Evolutionary conservation across 164 flowering plant genomes (phyloP).

Genomic region (Aristolochia fimbriata): DNA sequence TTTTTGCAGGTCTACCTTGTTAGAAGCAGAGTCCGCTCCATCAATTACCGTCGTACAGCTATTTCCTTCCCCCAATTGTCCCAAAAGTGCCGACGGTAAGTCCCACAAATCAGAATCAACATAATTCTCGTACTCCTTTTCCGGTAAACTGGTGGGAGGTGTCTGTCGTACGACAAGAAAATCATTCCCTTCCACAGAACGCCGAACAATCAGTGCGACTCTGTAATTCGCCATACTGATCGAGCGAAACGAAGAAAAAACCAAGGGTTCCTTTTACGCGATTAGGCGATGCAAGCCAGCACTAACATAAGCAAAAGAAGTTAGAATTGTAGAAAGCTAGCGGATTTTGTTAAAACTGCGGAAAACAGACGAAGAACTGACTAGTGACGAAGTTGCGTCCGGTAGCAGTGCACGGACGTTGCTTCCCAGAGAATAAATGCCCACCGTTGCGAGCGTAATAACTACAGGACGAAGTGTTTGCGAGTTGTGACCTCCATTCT

Average conservation of each 20-base stretch:
- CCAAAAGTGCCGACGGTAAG: constrained; percentile 55
- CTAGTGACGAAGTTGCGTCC: no score
- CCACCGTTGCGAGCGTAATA: no score
- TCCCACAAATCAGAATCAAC: constrained; percentile 87
- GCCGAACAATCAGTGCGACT: constrained; percentile 53
- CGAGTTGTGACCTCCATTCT: no score
- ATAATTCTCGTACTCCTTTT: constrained; percentile 64
- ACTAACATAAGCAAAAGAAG: no score
- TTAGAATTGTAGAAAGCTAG: no score
- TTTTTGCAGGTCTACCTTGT: constrained; percentile 24
- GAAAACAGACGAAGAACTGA: no score
- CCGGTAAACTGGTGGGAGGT: constrained; percentile 55
- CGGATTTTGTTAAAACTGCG: no score
- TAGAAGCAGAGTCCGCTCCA: constrained; percentile 26
- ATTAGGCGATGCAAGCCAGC: no score
- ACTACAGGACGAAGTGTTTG: no score
- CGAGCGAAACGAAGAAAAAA: not conserved
- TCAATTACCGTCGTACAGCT: constrained; percentile 16
- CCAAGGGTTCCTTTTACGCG: no score
- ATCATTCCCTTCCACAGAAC: constrained; percentile 34
- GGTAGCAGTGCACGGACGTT: no score
- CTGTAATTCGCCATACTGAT: constrained; percentile 32
- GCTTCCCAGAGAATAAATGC: no score
- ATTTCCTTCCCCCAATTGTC: constrained; percentile 13
- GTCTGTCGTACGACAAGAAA: constrained; percentile 46